Conservation (phyloP, 805 yeast species). For the Kuraishia capsulata region DNA sequence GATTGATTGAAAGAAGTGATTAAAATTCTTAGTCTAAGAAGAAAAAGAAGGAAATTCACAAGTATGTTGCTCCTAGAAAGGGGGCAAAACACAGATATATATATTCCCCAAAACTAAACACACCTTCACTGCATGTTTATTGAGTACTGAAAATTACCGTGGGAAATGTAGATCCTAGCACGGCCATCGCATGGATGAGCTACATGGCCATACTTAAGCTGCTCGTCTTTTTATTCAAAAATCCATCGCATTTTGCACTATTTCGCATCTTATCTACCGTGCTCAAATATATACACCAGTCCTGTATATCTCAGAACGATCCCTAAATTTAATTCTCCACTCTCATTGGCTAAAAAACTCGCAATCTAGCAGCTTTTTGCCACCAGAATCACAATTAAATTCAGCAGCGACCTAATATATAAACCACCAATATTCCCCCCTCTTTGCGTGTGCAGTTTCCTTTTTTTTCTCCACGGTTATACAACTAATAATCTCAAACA, state of each 20-base stretch:
- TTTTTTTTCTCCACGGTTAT: no score
- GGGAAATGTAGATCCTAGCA: background rate
- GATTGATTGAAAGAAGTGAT: background rate
- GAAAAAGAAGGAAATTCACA: slow-evolving; percentile 6
- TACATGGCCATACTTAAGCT: slow-evolving; percentile 8
- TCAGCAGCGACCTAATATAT: no score
- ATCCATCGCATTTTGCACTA: background rate
- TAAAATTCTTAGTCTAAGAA: slow-evolving; percentile 3
- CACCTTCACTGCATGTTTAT: no score
- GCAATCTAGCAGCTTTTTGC: background rate
- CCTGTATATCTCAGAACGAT: slow-evolving; percentile 9
- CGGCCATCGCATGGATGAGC: background rate
- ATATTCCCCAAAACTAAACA: no score
- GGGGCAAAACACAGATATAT: slow-evolving; percentile 1
- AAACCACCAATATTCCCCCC: no score
- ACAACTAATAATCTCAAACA: no score
- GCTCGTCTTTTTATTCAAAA: background rate
- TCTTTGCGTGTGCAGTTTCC: no score
- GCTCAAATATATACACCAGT: slow-evolving; percentile 9
- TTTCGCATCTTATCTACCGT: slow-evolving; percentile 8
- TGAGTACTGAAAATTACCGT: no score
- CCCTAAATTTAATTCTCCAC: background rate
- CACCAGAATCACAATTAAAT: background rate
- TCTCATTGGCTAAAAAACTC: background rate
- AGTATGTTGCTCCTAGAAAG: no score